These are phyloP conservation scores for Xylaria sp. DNA, from an alignment of 2,329 filamentous ascomycete species.

Conservation along the genomic window DNA sequence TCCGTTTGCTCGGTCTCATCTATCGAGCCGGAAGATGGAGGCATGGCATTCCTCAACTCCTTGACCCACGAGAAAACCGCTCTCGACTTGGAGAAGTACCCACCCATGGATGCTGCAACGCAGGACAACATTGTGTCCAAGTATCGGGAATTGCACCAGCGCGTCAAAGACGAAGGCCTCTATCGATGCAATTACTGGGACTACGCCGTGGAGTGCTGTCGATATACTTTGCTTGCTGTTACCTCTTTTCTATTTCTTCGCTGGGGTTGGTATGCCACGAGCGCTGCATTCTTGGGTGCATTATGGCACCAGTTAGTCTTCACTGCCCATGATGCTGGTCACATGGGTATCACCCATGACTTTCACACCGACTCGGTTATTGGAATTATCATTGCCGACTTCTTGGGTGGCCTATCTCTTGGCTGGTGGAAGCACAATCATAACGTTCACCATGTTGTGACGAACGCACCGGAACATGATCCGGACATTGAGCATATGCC, in stretches of 20 bases:
- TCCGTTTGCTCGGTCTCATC: conserved; percentile 72
- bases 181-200: conserved; percentile 86
- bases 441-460: conserved; percentile 97
- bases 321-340: conserved; percentile 91
- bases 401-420: conserved; percentile 85
- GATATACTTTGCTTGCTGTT: conserved; percentile 76
- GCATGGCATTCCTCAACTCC: conserved; percentile 75
- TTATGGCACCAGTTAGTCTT: conserved; percentile 98
- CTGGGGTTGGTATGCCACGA: conserved; percentile 73
- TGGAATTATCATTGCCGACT: conserved; percentile 91
- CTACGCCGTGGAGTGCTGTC: conserved; percentile 78
- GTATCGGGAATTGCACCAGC: conserved; percentile 81
- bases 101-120: conserved; percentile 75
- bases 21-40: conserved; percentile 59
- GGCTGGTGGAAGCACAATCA: conserved; percentile 98
- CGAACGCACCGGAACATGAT: conserved; percentile 94
- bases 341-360: conserved; percentile 96
- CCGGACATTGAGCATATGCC: conserved; percentile 94
- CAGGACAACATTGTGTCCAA: conserved; percentile 82
- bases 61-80: conserved; percentile 79
- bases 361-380: conserved; percentile 86
- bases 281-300: conserved; percentile 79
- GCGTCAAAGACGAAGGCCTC: conserved; percentile 78
- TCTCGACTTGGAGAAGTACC: conserved; percentile 83
- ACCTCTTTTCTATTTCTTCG: conserved; percentile 71